Percentiles rank a stretch among this genome's conserved stretches.
phyloP scores from a whole-genome alignment of 75 land plant genomes.

The Larix kaempferi region DNA sequence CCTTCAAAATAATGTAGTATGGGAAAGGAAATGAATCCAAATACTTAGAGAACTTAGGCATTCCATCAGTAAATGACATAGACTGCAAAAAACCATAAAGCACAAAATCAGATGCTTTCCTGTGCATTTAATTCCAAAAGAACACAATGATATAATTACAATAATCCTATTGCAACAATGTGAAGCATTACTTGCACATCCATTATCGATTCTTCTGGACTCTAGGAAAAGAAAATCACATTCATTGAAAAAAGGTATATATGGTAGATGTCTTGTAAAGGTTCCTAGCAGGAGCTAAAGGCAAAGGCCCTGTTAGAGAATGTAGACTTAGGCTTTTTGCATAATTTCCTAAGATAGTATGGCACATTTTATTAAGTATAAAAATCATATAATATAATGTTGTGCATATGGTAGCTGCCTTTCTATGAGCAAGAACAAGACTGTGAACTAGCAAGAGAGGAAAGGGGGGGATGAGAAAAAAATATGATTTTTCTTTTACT shows the following conservation, averaged over 20 bases:
- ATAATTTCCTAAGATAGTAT: too few species aligned
- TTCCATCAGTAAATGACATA: constrained; percentile 48
- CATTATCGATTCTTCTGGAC: constrained; percentile 75
- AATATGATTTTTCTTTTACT: too few species aligned
- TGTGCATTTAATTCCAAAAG: background rate
- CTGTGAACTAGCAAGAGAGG: too few species aligned
- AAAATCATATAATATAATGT: too few species aligned
- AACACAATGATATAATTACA: background rate
- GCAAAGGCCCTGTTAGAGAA: too few species aligned
- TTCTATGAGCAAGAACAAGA: too few species aligned
- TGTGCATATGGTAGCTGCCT: too few species aligned
- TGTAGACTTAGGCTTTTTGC: too few species aligned
- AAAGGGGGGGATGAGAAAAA: too few species aligned
- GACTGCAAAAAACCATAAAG: constrained; percentile 24
- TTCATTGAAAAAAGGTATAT: background rate
- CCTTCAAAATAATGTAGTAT: constrained; percentile 78
- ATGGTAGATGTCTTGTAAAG: background rate
- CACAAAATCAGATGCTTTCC: background rate
- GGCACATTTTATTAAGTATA: too few species aligned
- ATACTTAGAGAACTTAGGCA: constrained; percentile 70
- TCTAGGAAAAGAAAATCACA: constrained; percentile 3
- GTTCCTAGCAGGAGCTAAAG: too few species aligned
- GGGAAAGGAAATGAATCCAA: constrained; percentile 95
- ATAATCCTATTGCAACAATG: background rate
- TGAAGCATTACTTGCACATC: constrained; percentile 52